Evolutionary conservation across 2,329 filamentous ascomycete species (phyloP), one percentile per base, ranked within the genome.

Genomic region (Talaromyces sp.): DNA sequence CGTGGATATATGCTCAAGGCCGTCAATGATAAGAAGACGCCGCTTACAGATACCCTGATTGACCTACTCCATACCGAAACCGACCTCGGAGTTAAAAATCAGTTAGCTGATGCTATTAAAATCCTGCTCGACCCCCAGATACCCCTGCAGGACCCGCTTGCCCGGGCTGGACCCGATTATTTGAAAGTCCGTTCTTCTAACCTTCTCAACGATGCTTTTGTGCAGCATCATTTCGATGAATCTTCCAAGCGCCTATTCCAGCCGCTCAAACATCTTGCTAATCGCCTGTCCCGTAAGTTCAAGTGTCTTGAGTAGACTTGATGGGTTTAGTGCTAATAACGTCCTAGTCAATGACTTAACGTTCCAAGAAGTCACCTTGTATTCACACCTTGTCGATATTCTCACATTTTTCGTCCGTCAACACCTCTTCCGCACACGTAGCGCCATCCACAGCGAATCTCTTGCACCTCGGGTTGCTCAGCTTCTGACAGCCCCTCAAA

Each of bases 51-150:
- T 69, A 95, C 90, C 0, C 77, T 99, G 36, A 96, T 97, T 53
- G 93, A 97, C 63, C 80, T 99, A 37, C 82, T 99, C 1, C 82
- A 97, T 42, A 86, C 94, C 2, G 94, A 99, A 75, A 88, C 90
- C 16, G 94, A 99, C 67, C 79, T 97, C 14, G 94, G 94, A 0
- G 91, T 97, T 57, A 97, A 96, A 74, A 91, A 91, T 24, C 94
- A 97, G 71, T 88, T 97, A 66, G 91, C 92, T 3, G 94, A 99
- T 75, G 91, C 93, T 7, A 87, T 99, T 69, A 97, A 96, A 74
- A 89, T 97, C 19, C 80, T 99, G 10, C 81, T 99, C 32, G 94
- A 97, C 61, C 80, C 91, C 69, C 75, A 86, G 73, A 72, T 84
- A 44, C 80, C 81, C 46, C 73, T 80, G 51, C 83, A 82, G 33